phyloP scores from a whole-genome alignment of 1,284 basidiomycete species.

The Fomitopsis palustris region DNA sequence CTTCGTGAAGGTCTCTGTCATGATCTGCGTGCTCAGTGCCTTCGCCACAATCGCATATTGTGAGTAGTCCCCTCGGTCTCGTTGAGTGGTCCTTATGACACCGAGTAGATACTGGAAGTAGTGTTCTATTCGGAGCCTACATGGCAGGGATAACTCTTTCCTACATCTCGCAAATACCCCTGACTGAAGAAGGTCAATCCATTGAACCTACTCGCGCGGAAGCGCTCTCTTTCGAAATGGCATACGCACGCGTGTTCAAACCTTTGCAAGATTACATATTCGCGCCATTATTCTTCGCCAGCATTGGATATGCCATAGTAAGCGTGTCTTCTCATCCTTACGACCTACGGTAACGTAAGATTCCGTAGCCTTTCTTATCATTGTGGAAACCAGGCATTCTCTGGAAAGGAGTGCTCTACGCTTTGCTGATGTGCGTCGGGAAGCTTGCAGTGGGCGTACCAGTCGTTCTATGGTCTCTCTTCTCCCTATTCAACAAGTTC shows the following conservation, averaged over 20 bases:
- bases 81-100: neutral
- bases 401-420: conserved; percentile 49
- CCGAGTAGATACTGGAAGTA: conserved; percentile 23
- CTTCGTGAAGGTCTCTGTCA: conserved; percentile 19
- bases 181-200: neutral
- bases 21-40: conserved; percentile 19
- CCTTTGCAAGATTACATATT: conserved; percentile 36
- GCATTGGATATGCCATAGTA: conserved; percentile 48
- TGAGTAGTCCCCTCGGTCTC: conserved; percentile 3
- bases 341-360: no score
- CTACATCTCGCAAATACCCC: conserved; percentile 19
- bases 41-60: conserved; percentile 24
- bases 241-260: conserved; percentile 31
- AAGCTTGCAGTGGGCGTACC: conserved; percentile 33
- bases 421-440: conserved; percentile 44
- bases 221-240: conserved; percentile 20
- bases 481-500: neutral
- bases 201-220: neutral
- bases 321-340: conserved; percentile 7
- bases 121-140: conserved; percentile 28
- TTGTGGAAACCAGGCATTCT: conserved; percentile 42
- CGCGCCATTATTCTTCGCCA: conserved; percentile 51
- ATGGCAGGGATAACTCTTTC: conserved; percentile 22
- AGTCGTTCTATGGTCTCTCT: conserved; percentile 16
- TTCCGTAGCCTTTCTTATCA: conserved; percentile 41